Percentiles rank a stretch among this genome's conserved stretches.
These are phyloP conservation scores for Saccharomycopsis oosterbeekiorum DNA, from an alignment of 805 yeast species.

Conservation along the genomic window DNA sequence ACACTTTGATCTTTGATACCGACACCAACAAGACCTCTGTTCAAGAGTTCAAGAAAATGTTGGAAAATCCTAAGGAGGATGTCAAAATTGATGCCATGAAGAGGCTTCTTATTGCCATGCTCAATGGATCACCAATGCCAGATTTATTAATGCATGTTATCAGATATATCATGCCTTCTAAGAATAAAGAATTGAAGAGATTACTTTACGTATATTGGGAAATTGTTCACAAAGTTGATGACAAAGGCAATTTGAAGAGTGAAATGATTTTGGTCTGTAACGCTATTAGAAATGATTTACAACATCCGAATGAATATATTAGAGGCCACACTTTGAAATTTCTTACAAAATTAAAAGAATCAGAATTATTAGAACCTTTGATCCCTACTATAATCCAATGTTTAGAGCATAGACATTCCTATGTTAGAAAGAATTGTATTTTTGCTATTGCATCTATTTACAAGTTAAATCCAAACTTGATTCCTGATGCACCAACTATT, in stretches of 20 bases:
- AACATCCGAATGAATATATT: slow-evolving; percentile 95
- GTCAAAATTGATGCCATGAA: slow-evolving; percentile 86
- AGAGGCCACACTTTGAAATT: slow-evolving; percentile 93
- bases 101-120: slow-evolving; percentile 71
- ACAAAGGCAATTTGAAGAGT: slow-evolving; percentile 85
- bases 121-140: slow-evolving; percentile 89
- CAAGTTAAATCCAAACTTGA: slow-evolving; percentile 72
- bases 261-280: slow-evolving; percentile 98
- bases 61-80: slow-evolving; percentile 87
- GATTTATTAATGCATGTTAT: slow-evolving; percentile 93
- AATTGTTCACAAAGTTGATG: slow-evolving; percentile 84
- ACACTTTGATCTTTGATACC: slow-evolving; percentile 70
- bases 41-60: slow-evolving; percentile 61
- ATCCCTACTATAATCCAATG: slow-evolving; percentile 88
- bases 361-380: slow-evolving; percentile 89
- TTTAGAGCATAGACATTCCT: slow-evolving; percentile 93
- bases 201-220: slow-evolving; percentile 95
- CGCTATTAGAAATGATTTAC: slow-evolving; percentile 93
- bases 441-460: slow-evolving; percentile 80
- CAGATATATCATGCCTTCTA: slow-evolving; percentile 95
- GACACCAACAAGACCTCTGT: slow-evolving; percentile 52
- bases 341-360: slow-evolving; percentile 81
- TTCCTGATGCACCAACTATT: slow-evolving; percentile 93
- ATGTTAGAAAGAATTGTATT: slow-evolving; percentile 94
- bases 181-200: slow-evolving; percentile 82